Evolutionary conservation across 1,284 basidiomycete genomes (phyloP), one percentile per base, ranked within the genome.

Genomic region (Mycena sp.): DNA sequence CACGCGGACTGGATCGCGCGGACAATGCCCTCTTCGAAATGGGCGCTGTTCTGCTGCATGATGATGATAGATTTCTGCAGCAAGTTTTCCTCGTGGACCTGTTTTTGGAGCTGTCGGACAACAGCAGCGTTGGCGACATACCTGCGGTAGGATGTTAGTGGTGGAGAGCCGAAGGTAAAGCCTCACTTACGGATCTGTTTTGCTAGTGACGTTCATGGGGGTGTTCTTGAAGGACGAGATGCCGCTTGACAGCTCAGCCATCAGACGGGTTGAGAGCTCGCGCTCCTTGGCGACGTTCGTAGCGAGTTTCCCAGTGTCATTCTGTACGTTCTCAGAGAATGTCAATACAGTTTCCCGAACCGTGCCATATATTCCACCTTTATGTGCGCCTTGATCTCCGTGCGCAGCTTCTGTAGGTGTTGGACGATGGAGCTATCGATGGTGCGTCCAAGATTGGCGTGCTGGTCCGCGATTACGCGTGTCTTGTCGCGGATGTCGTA

Each of bases 51-150:
- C 73, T 98, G 93, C 77, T 99, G 97, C 89, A 98, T 99, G 77
- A 99, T 98, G 74, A 99, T 92, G 74, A 99, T 93, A n/a, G 92
- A 95, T 78, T 99, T 99, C 79, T 99, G 98, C 19, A 99, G 87
- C 0, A 96, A 90, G 74, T 99, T 99, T 81, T 99, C 98, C 80
- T 98, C 97, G 78, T 96, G 91, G 49, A 99, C 95, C 78, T 96
- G 94, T 74, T 93, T 95, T 72, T 93, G 89, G 46, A 99, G 90
- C 80, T 99, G 97, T 63, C 89, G 91, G 59, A 86, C 79, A 55
- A 99, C 97, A 52, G 87, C 84, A 68, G 88, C 83, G 83, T 99
- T 99, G 72, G 85, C 80, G 35, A 93, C 81, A 71, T 83, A 90
- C 9, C 85, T 89, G 61, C 1, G 35, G 29, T 46, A 19, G 29